Conservation (phyloP, 2,329 filamentous ascomycete genomes). For the Cordyceps sp. region DNA sequence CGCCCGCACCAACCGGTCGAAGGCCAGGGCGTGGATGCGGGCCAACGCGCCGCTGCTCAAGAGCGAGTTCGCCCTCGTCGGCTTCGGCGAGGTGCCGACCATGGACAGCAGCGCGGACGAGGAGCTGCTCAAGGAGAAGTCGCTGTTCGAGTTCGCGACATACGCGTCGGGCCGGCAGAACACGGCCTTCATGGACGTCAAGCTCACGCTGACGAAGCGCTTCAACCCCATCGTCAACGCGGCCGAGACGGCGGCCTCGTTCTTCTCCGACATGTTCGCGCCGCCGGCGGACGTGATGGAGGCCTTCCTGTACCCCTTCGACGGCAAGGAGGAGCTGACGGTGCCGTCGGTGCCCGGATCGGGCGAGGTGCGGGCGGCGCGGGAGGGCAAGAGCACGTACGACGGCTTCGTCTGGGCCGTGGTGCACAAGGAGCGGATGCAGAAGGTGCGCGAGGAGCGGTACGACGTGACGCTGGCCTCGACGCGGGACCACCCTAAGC, state of each 20-base stretch:
- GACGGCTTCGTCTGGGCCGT: constrained; percentile 91
- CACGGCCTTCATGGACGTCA: constrained; percentile 76
- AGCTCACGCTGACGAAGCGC: constrained; percentile 65
- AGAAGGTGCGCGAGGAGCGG: constrained; percentile 72
- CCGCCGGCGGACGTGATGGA: constrained; percentile 58
- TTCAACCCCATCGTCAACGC: constrained; percentile 57
- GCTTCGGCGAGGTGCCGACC: constrained; percentile 47
- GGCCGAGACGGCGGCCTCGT: constrained; percentile 50
- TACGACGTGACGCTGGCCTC: constrained; percentile 88
- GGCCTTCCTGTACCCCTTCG: constrained; percentile 71
- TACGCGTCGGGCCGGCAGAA: constrained; percentile 92
- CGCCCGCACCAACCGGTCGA: constrained; percentile 60
- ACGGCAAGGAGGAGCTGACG: constrained; percentile 72
- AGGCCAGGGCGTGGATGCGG: constrained; percentile 65
- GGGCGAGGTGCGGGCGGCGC: constrained; percentile 31
- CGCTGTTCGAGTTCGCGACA: constrained; percentile 67
- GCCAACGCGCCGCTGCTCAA: constrained; percentile 56
- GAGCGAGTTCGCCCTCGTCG: constrained; percentile 75
- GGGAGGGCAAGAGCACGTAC: constrained; percentile 50
- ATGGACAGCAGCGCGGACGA: constrained; percentile 24
- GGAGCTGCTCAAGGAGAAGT: constrained; percentile 63
- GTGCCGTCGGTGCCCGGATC: constrained; percentile 49
- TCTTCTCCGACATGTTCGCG: constrained; percentile 66
- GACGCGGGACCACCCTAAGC: constrained; percentile 83
- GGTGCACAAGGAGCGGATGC: constrained; percentile 92